Percentiles rank a stretch among this genome's conserved stretches.
These are phyloP conservation scores for Coffea eugenioides DNA, from an alignment of 257 asterid species.

Conservation along the genomic window DNA sequence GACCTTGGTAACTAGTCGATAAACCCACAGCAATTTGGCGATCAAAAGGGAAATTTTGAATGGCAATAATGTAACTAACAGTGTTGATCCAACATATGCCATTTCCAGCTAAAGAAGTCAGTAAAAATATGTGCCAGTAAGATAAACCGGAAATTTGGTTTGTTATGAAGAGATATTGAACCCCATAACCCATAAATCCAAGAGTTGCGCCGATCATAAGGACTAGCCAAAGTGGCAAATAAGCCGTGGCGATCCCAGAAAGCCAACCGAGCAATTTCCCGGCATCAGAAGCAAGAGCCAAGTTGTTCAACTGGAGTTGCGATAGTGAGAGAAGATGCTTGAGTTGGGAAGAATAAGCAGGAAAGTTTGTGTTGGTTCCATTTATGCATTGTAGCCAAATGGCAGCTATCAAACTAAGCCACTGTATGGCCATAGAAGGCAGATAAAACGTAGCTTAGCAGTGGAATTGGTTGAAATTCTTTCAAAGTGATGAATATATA, in stretches of 20 bases:
- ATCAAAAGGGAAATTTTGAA: conserved; percentile 62
- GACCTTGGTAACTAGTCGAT: conserved; percentile 69
- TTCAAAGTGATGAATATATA: too few species aligned
- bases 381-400: conserved; percentile 80
- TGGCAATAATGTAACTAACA: conserved; percentile 49
- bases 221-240: conserved; percentile 66
- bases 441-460: not conserved
- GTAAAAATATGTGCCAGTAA: conserved; percentile 47
- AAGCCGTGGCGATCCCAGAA: conserved; percentile 64
- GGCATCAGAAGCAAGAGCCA: conserved; percentile 84
- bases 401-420: conserved; percentile 67
- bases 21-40: conserved; percentile 66
- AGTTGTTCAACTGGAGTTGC: conserved; percentile 66
- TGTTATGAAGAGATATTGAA: conserved; percentile 57
- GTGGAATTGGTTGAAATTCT: not conserved
- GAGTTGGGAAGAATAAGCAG: conserved; percentile 71
- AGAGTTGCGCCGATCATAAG: conserved; percentile 61
- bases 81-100: conserved; percentile 85
- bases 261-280: conserved; percentile 80
- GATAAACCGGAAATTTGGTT: conserved; percentile 29
- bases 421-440: conserved; percentile 50
- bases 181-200: conserved; percentile 71
- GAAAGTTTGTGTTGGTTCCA: conserved; percentile 76
- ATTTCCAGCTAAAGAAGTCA: conserved; percentile 67
- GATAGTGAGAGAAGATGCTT: conserved; percentile 55